Evolutionary conservation across 1,284 basidiomycete species (phyloP), one percentile per base, ranked within the genome.

Genomic region (Ceratobasidium sp.): DNA sequence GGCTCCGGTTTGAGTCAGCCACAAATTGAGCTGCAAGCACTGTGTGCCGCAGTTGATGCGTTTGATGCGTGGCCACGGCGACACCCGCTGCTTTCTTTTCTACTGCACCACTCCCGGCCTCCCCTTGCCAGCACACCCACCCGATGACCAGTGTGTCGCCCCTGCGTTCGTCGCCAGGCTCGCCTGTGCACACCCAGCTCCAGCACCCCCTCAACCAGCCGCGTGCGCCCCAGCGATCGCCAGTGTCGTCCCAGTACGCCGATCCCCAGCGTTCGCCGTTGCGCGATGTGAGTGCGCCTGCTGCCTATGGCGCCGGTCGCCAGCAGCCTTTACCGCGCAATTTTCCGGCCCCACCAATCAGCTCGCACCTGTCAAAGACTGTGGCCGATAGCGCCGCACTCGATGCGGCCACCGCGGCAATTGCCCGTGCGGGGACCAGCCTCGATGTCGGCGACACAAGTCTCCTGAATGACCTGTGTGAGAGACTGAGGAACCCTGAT

Each of bases 381-480:
- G 40, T 42, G 54, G 36, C 53, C 53, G 67, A 60, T 59, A 51
- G 21, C 56, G 38, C 49, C 36, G 54, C 67, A 18, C 67, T 70
- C 40, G 67, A 70, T 70, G 67, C 67, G 7, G 67, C 67, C 18
- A 70, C 67, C n/a, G 64, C 64, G 44, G 67, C 67, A n/a, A 70
- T 70, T 49, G 44, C 67, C 42, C 54, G 54, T 30, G 67, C 67
- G 40, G 56, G 54, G 8, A 56, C n/a, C 11, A 60, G 28, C 36
- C 67, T 70, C 56, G 56, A 70, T 44, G 44, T 70, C 30, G 33
- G 42, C 28, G 56, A 70, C 67, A 42, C 67, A 38, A 44, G 28
- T 2, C 54, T 70, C 28, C 46, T 70, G 53, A 46, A 70, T 33
- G 67, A 70, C 67, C 67, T 70, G n/a, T 48, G 54, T 42, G 67